Base-by-base conservation (phyloP, 108 stramenopile species). In the Nitzschia sp. region DNA sequence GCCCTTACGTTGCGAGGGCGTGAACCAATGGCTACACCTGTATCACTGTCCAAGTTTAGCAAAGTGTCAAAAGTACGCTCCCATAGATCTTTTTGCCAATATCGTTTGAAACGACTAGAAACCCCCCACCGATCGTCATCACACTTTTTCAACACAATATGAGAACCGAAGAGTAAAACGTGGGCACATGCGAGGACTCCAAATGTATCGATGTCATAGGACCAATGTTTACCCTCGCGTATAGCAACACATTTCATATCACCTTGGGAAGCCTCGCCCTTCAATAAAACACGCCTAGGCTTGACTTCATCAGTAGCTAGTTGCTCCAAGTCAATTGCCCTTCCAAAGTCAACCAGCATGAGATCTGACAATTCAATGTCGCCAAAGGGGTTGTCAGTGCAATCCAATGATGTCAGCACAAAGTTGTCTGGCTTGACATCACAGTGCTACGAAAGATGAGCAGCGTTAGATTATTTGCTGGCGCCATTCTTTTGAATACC, bases 361-460 rank as follows among this genome's bases (percentile, higher is more conserved):
- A 91, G 41, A 56, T 90, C 85, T 26, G 79, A 67, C 53, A 64
- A 77, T 26, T 73, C 79, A 11, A 87, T 61, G 24, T 56, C 55
- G 0, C 50, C 20, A 40, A 22, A 78, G 22, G 64, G 43, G 46
- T 77, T 57, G 26, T 58, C 48, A 14, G 53, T 26, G 21, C 57
- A 59, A 38, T 79, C 63, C 19, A 71, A 73, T 22, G 62, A 56
- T 34, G 76, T 70, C 9, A 92, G 44, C 6, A 93, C 87, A 78
- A 87, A 89, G 60, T 93, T 93, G 51, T 93, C 92, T 1, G 92
- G 86, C 60, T 93, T 93, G 10, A 87, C 76, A 75, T 93, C 92
- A 53, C 87, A 88, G 55, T 91, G 89, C 86, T 86, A 20, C 10
- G 5, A 6, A 6, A 48, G 17, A 17, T 5, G 14, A 1, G 6